Evolutionary conservation across 352 stramenopile genomes (phyloP).

Genomic region (Pythium phragmiticola): DNA sequence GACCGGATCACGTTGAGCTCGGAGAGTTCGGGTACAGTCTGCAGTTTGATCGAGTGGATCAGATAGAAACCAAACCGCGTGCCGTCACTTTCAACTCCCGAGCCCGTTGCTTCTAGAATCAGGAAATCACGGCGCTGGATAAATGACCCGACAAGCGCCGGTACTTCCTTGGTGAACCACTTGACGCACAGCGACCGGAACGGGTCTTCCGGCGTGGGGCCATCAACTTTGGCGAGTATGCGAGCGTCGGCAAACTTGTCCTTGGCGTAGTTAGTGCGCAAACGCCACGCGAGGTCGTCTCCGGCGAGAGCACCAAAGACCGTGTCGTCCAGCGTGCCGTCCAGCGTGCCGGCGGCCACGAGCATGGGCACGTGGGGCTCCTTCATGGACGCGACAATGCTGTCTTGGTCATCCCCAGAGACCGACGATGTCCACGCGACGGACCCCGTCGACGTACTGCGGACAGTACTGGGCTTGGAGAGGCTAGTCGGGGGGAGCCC

Average conservation of each 20-base stretch:
- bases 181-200: conserved; percentile 53
- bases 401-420: conserved; percentile 15
- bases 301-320: conserved; percentile 47
- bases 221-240: conserved; percentile 39
- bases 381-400: conserved; percentile 23
- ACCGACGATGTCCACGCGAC: conserved; percentile 11
- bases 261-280: conserved; percentile 46
- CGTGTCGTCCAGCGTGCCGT: conserved; percentile 51
- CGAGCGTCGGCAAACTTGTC: conserved; percentile 49
- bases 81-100: conserved; percentile 36
- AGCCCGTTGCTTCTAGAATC: conserved; percentile 43
- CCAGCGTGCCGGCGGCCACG: conserved; percentile 38
- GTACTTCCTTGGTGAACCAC: conserved; percentile 56
- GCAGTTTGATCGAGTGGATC: conserved; percentile 50
- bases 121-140: conserved; percentile 53
- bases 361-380: conserved; percentile 37
- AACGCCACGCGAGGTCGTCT: conserved; percentile 42
- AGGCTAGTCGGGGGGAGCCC: background rate
- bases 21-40: conserved; percentile 35
- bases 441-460: conserved; percentile 18
- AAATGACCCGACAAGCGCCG: conserved; percentile 37
- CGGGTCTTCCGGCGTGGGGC: conserved; percentile 34
- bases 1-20: conserved; percentile 47
- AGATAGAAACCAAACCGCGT: conserved; percentile 45
- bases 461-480: background rate